These are phyloP conservation scores for Metschnikowia orientalis DNA, from an alignment of 805 yeast genomes.

Conservation along the genomic window DNA sequence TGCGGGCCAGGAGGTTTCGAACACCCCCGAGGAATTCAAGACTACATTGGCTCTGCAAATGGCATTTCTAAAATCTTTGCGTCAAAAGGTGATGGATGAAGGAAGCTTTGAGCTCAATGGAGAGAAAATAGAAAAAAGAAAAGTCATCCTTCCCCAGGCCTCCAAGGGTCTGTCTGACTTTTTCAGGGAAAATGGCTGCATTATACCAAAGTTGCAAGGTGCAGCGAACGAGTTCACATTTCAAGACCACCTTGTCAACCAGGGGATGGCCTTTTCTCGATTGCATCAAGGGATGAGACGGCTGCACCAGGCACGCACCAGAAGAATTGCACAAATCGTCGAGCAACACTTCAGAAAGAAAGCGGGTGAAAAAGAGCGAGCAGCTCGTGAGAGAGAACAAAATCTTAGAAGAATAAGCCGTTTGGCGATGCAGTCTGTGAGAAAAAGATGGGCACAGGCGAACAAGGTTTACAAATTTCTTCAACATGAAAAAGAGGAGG, in stretches of 20 bases:
- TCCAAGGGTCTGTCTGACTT: slow-evolving; percentile 43
- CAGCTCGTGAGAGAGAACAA: slow-evolving; percentile 69
- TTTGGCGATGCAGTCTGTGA: slow-evolving; percentile 76
- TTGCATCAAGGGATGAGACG: slow-evolving; percentile 62
- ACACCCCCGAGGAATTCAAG: slow-evolving; percentile 53
- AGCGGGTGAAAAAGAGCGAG: slow-evolving; percentile 84
- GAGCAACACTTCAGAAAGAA: slow-evolving; percentile 83
- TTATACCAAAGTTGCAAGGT: slow-evolving; percentile 43
- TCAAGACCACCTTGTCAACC: slow-evolving; percentile 71
- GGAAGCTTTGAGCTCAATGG: slow-evolving; percentile 39
- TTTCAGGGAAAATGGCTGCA: slow-evolving; percentile 41
- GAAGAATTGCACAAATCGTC: slow-evolving; percentile 64
- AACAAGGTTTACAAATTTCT: slow-evolving; percentile 71
- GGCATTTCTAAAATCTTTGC: slow-evolving; percentile 44
- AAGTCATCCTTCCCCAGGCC: slow-evolving; percentile 41
- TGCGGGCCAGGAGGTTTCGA: slow-evolving; percentile 26
- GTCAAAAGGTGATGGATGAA: slow-evolving; percentile 34
- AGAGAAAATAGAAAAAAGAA: slow-evolving; percentile 47
- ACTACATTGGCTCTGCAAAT: slow-evolving; percentile 51
- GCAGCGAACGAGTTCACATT: slow-evolving; percentile 44
- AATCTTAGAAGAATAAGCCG: slow-evolving; percentile 69
- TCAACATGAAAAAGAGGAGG: slow-evolving; percentile 75
- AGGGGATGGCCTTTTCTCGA: slow-evolving; percentile 68
- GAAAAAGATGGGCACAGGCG: slow-evolving; percentile 87
- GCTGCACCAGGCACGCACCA: slow-evolving; percentile 52